Evolutionary conservation across 306 rosid species (phyloP), one percentile per base, ranked within the genome.

Genomic region (Cicer bijugum): DNA sequence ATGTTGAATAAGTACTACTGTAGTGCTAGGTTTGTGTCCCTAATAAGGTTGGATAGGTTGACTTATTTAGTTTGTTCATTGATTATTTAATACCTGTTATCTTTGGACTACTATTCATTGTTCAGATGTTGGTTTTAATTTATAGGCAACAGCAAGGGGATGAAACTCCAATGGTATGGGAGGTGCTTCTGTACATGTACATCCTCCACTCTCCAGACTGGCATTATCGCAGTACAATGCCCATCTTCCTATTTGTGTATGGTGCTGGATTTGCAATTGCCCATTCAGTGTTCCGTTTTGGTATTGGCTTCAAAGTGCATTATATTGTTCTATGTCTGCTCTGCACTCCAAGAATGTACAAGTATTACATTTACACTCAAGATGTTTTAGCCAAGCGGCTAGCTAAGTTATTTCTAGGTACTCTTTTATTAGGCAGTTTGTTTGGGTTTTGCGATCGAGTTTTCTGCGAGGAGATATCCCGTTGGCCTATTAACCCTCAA

Each of bases 151-250:
- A 91, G 80, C 95, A 89, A 79, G 81, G 97, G 0, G 97, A 91
- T 52, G 97, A 91, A 85, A 89, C 97, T 73, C 97, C 95, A 17
- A 91, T 91, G 97, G 90, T 91, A 14, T 91, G 95, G 97, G 97
- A 91, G 85, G 89, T 91, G 91, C 91, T 91, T 20, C 92, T 91
- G 71, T 91, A 89, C 81, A 86, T 91, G 82, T 91, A 91, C 87
- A 91, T 91, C 81, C 92, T 91, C 75, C 74, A 89, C 78, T 89
- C 97, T 59, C 97, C 97, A 57, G 97, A 91, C 67, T 91, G 97
- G 97, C 97, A 91, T 76, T 89, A 91, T 76, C 94, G 92, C 57
- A 86, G 89, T 81, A 91, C 97, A 51, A 91, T 91, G 97, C 97
- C 97, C 58, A 89, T 85, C 79, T 89, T 91, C 74, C 91, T 91